These are phyloP conservation scores for Hericium alpestre DNA, from an alignment of 768 basidiomycete genomes.

Conservation along the genomic window DNA sequence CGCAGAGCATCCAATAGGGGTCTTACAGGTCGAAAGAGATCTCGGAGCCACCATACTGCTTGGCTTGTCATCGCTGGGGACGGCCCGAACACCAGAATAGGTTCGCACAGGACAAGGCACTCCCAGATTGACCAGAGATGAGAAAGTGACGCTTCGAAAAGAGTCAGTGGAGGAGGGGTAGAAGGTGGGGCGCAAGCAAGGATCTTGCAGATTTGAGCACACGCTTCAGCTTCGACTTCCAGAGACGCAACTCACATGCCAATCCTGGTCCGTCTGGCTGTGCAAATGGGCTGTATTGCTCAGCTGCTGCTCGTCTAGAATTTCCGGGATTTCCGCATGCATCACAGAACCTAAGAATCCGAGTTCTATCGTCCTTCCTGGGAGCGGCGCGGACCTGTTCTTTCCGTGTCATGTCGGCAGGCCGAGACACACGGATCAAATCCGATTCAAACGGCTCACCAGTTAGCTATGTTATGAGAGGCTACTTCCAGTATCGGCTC, in stretches of 20 bases:
- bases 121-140: slow-evolving; percentile 89
- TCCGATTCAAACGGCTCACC: slow-evolving; percentile 38
- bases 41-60: slow-evolving; percentile 86
- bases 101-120: slow-evolving; percentile 83
- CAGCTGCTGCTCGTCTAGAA: slow-evolving; percentile 63
- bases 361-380: slow-evolving; percentile 61
- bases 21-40: slow-evolving; percentile 72
- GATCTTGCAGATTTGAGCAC: slow-evolving; percentile 32
- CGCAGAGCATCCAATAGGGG: slow-evolving; percentile 1
- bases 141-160: slow-evolving; percentile 54
- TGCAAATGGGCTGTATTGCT: slow-evolving; percentile 30
- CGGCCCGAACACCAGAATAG: slow-evolving; percentile 72
- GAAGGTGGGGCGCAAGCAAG: slow-evolving; percentile 56
- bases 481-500: slow-evolving; percentile 76
- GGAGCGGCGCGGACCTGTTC: slow-evolving; percentile 66
- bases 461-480: slow-evolving; percentile 75
- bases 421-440: background rate
- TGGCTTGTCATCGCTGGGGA: slow-evolving; percentile 78
- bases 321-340: slow-evolving; percentile 59
- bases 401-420: slow-evolving; percentile 24
- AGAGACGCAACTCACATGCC: slow-evolving; percentile 4
- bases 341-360: slow-evolving; percentile 77
- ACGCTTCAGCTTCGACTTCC: background rate
- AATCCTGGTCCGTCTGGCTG: slow-evolving; percentile 9
- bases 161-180: slow-evolving; percentile 42